Percentiles rank a stretch among this genome's conserved stretches.
These are phyloP conservation scores for Lithospermum erythrorhizon DNA, from an alignment of 257 asterid species.

Conservation along the genomic window DNA sequence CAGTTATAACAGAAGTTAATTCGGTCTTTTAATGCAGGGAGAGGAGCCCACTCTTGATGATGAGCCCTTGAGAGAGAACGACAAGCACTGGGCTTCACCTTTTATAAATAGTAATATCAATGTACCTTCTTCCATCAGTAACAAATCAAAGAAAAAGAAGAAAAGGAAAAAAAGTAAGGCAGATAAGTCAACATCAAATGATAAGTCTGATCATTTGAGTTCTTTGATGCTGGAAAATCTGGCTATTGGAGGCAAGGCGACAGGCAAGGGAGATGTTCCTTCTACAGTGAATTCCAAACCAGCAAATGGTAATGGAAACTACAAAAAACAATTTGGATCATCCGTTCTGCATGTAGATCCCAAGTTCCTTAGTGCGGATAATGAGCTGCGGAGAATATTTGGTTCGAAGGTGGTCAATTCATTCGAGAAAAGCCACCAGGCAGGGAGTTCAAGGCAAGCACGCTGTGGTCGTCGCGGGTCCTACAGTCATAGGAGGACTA, in stretches of 20 bases:
- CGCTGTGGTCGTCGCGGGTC: constrained; percentile 69
- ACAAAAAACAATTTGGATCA: constrained; percentile 26
- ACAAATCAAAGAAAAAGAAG: constrained; percentile 56
- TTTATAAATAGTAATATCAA: constrained; percentile 17
- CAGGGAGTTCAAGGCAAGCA: constrained; percentile 49
- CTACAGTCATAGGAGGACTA: constrained; percentile 58
- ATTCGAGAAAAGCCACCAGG: constrained; percentile 43
- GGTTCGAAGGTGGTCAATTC: constrained; percentile 83
- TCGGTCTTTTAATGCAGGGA: constrained; percentile 29
- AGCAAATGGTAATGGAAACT: constrained; percentile 21
- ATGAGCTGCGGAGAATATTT: constrained; percentile 84
- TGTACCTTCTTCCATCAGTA: constrained; percentile 20
- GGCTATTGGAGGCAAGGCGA: constrained; percentile 40
- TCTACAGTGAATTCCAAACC: constrained; percentile 22
- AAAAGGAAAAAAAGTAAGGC: constrained; percentile 50
- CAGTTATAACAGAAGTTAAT: background rate
- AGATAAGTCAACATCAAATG: constrained; percentile 14
- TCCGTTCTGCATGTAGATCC: constrained; percentile 67
- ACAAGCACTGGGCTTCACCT: constrained; percentile 20
- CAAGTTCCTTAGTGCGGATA: constrained; percentile 73
- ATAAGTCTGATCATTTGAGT: constrained; percentile 20
- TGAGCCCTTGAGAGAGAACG: constrained; percentile 17
- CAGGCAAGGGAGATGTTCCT: constrained; percentile 26
- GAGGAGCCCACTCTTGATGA: constrained; percentile 21
- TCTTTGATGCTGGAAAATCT: constrained; percentile 30